Evolutionary conservation across 2,329 filamentous ascomycete genomes (phyloP).

Genomic region (Colletotrichum cuscutae): DNA sequence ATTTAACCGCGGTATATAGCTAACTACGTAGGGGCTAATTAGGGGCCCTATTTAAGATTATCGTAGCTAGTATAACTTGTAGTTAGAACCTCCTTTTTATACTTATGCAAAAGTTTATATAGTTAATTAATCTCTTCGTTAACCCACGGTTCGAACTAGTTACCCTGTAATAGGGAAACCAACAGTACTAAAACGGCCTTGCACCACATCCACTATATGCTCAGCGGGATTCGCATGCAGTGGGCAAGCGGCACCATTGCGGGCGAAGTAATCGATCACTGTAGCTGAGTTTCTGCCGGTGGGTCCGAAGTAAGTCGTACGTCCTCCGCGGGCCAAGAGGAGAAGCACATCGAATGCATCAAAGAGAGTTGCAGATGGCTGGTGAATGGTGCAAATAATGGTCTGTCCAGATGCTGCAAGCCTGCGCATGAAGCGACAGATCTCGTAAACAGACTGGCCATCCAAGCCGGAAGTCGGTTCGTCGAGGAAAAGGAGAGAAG

Average conservation of each 20-base stretch:
- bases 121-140: too few species aligned
- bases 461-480: conserved; percentile 68
- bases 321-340: conserved; percentile 71
- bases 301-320: conserved; percentile 75
- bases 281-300: conserved; percentile 68
- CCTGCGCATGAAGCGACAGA: conserved; percentile 54
- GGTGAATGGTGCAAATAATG: conserved; percentile 60
- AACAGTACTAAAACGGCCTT: conserved; percentile 6
- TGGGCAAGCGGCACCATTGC: conserved; percentile 56
- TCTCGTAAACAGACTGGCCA: conserved; percentile 45
- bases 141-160: too few species aligned
- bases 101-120: too few species aligned
- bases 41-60: too few species aligned
- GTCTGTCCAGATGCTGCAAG: conserved; percentile 71
- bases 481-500: conserved; percentile 73
- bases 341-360: conserved; percentile 68
- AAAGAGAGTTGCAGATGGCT: conserved; percentile 63
- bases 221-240: conserved; percentile 53
- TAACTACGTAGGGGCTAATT: too few species aligned
- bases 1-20: too few species aligned
- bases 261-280: conserved; percentile 68
- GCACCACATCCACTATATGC: conserved; percentile 56
- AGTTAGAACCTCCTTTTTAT: too few species aligned
- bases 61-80: too few species aligned
- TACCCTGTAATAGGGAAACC: too few species aligned